phyloP scores from a whole-genome alignment of 345 rosid species.

The Linum lewisii region DNA sequence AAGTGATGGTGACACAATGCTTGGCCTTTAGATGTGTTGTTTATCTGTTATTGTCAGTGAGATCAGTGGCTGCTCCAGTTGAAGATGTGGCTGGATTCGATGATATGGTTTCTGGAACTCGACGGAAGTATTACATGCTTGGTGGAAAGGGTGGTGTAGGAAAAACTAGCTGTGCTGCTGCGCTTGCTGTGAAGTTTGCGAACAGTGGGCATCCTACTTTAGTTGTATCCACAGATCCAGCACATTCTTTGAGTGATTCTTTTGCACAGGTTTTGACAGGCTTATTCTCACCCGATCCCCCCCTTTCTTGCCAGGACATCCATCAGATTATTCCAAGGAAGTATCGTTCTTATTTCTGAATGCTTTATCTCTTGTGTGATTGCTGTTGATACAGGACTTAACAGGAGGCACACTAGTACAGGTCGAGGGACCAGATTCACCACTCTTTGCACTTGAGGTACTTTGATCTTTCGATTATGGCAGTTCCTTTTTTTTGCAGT shows the following conservation, averaged over 20 bases:
- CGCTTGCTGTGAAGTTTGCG: conserved; percentile 91
- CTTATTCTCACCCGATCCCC: too few species aligned
- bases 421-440: conserved; percentile 86
- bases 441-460: conserved; percentile 96
- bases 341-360: neutral
- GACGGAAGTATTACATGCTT: conserved; percentile 88
- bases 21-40: neutral
- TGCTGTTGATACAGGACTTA: conserved; percentile 47
- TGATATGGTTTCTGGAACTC: conserved; percentile 75
- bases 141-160: conserved; percentile 99
- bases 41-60: conserved; percentile 39
- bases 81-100: conserved; percentile 68
- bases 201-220: conserved; percentile 95
- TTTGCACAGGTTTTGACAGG: conserved; percentile 66
- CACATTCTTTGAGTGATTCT: conserved; percentile 93
- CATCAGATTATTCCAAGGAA: neutral
- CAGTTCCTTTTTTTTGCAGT: neutral
- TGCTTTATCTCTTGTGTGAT: neutral
- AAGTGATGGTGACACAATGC: neutral
- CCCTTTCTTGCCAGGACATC: neutral
- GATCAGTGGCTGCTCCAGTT: conserved; percentile 73
- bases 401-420: conserved; percentile 81
- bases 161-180: conserved; percentile 96
- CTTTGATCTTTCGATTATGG: conserved; percentile 10
- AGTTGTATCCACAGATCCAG: conserved; percentile 97